phyloP scores from a whole-genome alignment of 2,329 filamentous ascomycete genomes.

The Cercospora brassicicola region DNA sequence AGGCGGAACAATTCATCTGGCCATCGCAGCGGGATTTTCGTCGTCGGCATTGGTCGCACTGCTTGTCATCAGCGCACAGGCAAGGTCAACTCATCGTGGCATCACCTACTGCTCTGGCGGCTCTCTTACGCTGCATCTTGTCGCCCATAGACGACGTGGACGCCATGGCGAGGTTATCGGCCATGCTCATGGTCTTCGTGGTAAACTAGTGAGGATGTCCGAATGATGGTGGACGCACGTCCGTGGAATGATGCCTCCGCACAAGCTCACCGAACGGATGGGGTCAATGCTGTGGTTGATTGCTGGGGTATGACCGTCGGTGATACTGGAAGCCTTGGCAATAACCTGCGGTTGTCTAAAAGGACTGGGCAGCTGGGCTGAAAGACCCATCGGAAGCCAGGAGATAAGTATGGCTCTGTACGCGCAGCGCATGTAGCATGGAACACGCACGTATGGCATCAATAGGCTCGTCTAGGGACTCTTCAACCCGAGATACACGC shows the following conservation, averaged over 20 bases:
- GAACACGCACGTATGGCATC: constrained; percentile 4
- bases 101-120: constrained; percentile 23
- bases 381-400: background rate
- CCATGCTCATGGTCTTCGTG: background rate
- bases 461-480: background rate
- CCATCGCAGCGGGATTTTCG: constrained; percentile 27
- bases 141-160: background rate
- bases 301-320: background rate
- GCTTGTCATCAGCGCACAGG: background rate
- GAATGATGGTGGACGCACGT: background rate
- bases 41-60: constrained; percentile 27
- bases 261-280: background rate
- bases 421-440: background rate
- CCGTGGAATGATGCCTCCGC: background rate
- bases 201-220: background rate
- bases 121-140: constrained; percentile 22
- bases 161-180: background rate
- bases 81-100: too few species aligned
- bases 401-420: background rate
- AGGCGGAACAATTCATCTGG: constrained; percentile 21
- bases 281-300: background rate
- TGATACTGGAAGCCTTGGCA: background rate
- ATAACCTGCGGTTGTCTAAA: background rate
- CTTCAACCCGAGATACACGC: background rate
- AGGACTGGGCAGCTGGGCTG: background rate